Percentiles rank a stretch among this genome's conserved stretches.
These are phyloP conservation scores for Coemansia sp. DNA, from an alignment of 192 early-diverging fungal species.

Conservation along the genomic window DNA sequence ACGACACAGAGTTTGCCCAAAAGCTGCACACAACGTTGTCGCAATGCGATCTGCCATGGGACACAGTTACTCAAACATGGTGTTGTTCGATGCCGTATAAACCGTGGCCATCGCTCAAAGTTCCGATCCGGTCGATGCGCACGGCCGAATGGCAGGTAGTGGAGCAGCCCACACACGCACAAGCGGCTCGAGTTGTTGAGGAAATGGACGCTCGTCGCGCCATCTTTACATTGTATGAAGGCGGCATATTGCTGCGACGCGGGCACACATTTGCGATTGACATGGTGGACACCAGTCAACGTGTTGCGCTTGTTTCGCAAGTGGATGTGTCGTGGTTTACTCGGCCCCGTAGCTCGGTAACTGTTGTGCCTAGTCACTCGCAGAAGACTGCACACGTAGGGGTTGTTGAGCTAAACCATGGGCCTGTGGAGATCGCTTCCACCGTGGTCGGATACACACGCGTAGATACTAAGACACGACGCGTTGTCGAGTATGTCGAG, in stretches of 20 bases:
- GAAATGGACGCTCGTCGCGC: constrained; percentile 38
- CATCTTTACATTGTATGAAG: constrained; percentile 37
- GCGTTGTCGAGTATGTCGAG: constrained; percentile 23
- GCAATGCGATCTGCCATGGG: constrained; percentile 12
- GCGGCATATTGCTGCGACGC: constrained; percentile 42
- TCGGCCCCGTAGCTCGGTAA: background rate
- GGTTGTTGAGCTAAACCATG: background rate
- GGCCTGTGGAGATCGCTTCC: constrained; percentile 9
- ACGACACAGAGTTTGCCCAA: background rate
- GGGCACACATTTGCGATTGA: constrained; percentile 33
- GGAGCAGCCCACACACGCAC: background rate
- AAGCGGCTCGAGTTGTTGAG: constrained; percentile 27
- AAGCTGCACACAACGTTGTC: background rate
- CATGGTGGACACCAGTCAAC: constrained; percentile 12
- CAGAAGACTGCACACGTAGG: background rate
- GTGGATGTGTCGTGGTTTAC: constrained; percentile 41
- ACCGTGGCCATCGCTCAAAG: constrained; percentile 39
- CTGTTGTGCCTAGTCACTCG: background rate
- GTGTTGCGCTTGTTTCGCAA: constrained; percentile 20
- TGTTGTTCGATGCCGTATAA: constrained; percentile 20
- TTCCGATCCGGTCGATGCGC: constrained; percentile 25
- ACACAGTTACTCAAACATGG: constrained; percentile 12
- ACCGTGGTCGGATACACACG: constrained; percentile 42
- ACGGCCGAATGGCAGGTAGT: constrained; percentile 29
- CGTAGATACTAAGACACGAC: constrained; percentile 23